Percentiles rank a stretch among this genome's conserved stretches.
Conservation (phyloP, 106 monocot species). For the Chionographis japonica region DNA sequence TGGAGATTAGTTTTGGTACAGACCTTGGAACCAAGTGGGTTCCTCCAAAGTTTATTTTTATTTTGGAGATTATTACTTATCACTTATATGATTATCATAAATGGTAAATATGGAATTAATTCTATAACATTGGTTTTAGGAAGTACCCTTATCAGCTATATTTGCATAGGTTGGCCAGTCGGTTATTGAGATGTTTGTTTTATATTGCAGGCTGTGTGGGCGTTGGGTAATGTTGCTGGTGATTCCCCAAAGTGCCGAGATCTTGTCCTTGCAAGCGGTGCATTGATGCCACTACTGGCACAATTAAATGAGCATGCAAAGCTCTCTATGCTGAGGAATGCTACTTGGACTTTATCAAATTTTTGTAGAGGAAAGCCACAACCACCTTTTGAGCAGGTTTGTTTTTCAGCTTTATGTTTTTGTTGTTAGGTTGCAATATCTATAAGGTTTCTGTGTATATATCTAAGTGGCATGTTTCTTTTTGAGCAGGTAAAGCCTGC, state of each 20-base stretch:
- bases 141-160: no score
- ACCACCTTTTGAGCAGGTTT: constrained; percentile 73
- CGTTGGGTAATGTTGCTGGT: constrained; percentile 68
- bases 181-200: not conserved
- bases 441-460: not conserved
- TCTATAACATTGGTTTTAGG: no score
- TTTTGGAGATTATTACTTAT: no score
- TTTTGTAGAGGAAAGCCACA: constrained; percentile 79
- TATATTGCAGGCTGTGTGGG: constrained; percentile 58
- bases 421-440: not conserved
- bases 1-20: no score
- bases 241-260: constrained; percentile 68
- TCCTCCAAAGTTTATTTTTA: no score
- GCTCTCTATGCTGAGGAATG: constrained; percentile 71
- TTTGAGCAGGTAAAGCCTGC: constrained; percentile 13
- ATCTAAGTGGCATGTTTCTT: not conserved
- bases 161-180: no score
- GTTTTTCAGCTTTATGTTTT: not conserved
- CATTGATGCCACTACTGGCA: constrained; percentile 44
- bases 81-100: no score
- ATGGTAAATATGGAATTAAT: no score
- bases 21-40: no score
- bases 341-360: constrained; percentile 79
- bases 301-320: constrained; percentile 66
- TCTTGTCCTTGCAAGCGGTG: constrained; percentile 54